Evolutionary conservation across 2,329 filamentous ascomycete genomes (phyloP).

Genomic region (Aspergillus tubingensis): DNA sequence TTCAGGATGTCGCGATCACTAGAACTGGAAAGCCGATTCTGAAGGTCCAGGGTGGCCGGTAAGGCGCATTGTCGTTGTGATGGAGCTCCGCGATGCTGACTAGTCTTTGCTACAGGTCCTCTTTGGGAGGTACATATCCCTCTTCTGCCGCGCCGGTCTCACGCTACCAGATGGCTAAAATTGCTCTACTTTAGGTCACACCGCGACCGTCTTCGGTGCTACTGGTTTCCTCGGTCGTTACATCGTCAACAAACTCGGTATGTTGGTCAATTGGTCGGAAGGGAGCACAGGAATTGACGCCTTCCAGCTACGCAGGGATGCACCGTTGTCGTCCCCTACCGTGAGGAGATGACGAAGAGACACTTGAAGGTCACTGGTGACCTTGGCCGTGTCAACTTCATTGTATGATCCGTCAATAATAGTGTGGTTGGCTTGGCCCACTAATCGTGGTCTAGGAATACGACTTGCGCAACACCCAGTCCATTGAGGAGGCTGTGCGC

Average conservation of each 20-base stretch:
- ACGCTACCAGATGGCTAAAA: constrained; percentile 29
- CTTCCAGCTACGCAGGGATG: constrained; percentile 82
- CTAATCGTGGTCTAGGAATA: constrained; percentile 68
- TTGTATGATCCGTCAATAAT: constrained; percentile 56
- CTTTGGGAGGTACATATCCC: constrained; percentile 71
- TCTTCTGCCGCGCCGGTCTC: constrained; percentile 19
- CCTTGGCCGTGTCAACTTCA: constrained; percentile 82
- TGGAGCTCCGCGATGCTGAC: constrained; percentile 25
- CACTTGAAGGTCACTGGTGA: constrained; percentile 97
- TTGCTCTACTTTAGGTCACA: constrained; percentile 67
- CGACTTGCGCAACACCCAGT: constrained; percentile 89
- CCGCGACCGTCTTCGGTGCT: constrained; percentile 95
- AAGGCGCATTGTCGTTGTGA: constrained; percentile 38
- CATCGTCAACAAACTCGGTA: constrained; percentile 92
- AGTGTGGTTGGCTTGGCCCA: neutral
- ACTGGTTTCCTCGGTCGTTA: constrained; percentile 95
- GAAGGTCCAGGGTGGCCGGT: constrained; percentile 87
- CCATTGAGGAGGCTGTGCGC: constrained; percentile 92
- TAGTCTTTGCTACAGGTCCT: constrained; percentile 60
- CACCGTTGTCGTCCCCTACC: constrained; percentile 88
- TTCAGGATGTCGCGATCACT: constrained; percentile 88
- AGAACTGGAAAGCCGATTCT: constrained; percentile 95
- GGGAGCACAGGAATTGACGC: constrained; percentile 36
- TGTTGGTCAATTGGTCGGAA: constrained; percentile 21
- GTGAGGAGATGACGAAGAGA: constrained; percentile 97